Evolutionary conservation across 2,329 filamentous ascomycete genomes (phyloP), one percentile per base, ranked within the genome.

Genomic region (Xylaria sp.): DNA sequence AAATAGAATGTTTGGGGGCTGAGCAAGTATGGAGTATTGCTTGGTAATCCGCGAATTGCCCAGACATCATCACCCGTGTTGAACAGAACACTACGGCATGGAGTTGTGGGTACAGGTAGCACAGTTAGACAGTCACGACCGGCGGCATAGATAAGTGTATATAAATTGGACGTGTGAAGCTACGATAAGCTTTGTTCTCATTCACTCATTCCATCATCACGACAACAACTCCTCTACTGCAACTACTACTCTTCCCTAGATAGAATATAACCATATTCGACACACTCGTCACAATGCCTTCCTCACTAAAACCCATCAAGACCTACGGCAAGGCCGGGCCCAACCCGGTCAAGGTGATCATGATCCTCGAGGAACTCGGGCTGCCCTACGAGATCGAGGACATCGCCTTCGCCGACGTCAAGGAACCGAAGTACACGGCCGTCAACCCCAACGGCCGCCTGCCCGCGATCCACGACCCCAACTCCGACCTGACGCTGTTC

Each of bases 291-390:
- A 60, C 19, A 35, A 63, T 60, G 42, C 17, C 61, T 5, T 57
- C 64, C 4, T 55, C 57, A 28, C 42, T 76, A 28, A 73, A 76
- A 62, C 73, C 73, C 23, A 73, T 76, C 65, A 69, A 58, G 33
- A 19, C 69, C 40, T 72, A 69, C 52, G 73, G 73, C 33, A 65
- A 64, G 6, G 37, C 2, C 11, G 73, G 72, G 5, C 68, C 73
- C 8, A 75, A 76, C 68, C 73, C 73, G 2, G 64, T 63, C 55
- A 76, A 77, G 64, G 69, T 75, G 7, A 57, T 61, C 52, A 72
- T 75, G 14, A 47, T 74, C 25, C 65, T 75, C 31, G 63, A 70
- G 37, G 73, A 76, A 63, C 71, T 78, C 28, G 65, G 64, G 15
- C 40, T 77, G 0, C 74, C 74, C 3, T 71, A 72, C 63, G 70